These are phyloP conservation scores for Magnolia officinalis DNA, from an alignment of 164 flowering plant genomes.

Conservation along the genomic window DNA sequence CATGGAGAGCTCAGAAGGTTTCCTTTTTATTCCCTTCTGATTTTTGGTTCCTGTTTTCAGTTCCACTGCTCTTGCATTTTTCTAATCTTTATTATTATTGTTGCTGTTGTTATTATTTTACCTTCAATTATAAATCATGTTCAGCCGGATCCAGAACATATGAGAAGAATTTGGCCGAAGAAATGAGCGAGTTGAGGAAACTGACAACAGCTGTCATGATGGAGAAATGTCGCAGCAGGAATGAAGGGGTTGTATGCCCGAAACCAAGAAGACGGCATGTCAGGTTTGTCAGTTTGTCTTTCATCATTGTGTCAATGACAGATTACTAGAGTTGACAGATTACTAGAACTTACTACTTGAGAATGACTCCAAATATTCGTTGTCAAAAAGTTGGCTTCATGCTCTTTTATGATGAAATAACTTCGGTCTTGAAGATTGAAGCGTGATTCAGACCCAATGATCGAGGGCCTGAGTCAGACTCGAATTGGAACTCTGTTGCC, in stretches of 20 bases:
- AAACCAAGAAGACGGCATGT: conserved; percentile 23
- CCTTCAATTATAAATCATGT: conserved; percentile 2
- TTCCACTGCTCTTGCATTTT: not conserved
- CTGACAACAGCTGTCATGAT: conserved; percentile 25
- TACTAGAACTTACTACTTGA: not conserved
- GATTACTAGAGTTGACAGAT: not conserved
- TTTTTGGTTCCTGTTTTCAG: not conserved
- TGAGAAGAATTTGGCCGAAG: conserved; percentile 18
- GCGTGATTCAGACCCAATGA: not conserved
- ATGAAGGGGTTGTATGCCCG: conserved; percentile 25
- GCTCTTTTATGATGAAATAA: not conserved
- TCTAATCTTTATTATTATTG: not conserved
- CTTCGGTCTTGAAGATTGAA: not conserved
- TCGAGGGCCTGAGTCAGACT: not conserved
- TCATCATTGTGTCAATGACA: not conserved
- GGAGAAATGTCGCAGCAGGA: conserved; percentile 27
- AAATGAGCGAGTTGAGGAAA: conserved; percentile 23
- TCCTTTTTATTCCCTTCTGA: not conserved
- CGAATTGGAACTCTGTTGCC: too few relatives aligned
- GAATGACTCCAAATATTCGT: not conserved
- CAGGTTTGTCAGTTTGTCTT: conserved; percentile 13
- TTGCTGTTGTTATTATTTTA: not conserved
- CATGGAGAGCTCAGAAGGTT: not conserved
- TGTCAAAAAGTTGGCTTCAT: not conserved
- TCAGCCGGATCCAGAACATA: conserved; percentile 12